These are phyloP conservation scores for Akanthomyces dipterigenus DNA, from an alignment of 2,329 filamentous ascomycete genomes.

Conservation along the genomic window DNA sequence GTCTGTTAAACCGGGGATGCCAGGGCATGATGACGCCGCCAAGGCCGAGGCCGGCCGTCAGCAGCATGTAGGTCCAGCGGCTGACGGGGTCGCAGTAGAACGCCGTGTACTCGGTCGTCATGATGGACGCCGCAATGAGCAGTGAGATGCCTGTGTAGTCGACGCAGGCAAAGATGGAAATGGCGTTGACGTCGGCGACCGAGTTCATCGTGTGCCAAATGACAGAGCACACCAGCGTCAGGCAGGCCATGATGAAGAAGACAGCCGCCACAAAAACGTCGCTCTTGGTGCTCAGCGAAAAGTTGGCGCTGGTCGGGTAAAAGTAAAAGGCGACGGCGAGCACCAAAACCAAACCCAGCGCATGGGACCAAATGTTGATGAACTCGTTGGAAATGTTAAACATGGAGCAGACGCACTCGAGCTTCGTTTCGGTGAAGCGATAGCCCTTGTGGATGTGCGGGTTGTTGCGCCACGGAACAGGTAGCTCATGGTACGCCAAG, in stretches of 20 bases:
- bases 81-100: slow-evolving; percentile 95
- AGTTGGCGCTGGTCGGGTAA: slow-evolving; percentile 83
- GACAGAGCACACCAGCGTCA: slow-evolving; percentile 89
- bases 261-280: slow-evolving; percentile 87
- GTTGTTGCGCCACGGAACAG: slow-evolving; percentile 88
- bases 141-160: slow-evolving; percentile 97
- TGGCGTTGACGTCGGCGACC: slow-evolving; percentile 79
- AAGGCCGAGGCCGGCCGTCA: slow-evolving; percentile 74
- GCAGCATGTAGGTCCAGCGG: slow-evolving; percentile 76
- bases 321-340: slow-evolving; percentile 90
- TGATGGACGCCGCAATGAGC: slow-evolving; percentile 89
- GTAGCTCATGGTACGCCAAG: slow-evolving; percentile 83
- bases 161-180: slow-evolving; percentile 94
- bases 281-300: slow-evolving; percentile 75
- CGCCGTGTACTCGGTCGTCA: slow-evolving; percentile 96
- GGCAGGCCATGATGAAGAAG: slow-evolving; percentile 93
- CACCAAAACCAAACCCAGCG: slow-evolving; percentile 80
- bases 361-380: slow-evolving; percentile 97
- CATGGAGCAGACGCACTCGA: slow-evolving; percentile 79
- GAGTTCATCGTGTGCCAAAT: slow-evolving; percentile 99
- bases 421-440: slow-evolving; percentile 85
- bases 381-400: slow-evolving; percentile 86
- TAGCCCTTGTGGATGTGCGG: slow-evolving; percentile 89
- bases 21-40: slow-evolving; percentile 89
- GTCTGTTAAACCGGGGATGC: slow-evolving; percentile 90